These are phyloP conservation scores for Polyrhizophydium stewartii DNA, from an alignment of 371 early-diverging fungal genomes.

Conservation along the genomic window DNA sequence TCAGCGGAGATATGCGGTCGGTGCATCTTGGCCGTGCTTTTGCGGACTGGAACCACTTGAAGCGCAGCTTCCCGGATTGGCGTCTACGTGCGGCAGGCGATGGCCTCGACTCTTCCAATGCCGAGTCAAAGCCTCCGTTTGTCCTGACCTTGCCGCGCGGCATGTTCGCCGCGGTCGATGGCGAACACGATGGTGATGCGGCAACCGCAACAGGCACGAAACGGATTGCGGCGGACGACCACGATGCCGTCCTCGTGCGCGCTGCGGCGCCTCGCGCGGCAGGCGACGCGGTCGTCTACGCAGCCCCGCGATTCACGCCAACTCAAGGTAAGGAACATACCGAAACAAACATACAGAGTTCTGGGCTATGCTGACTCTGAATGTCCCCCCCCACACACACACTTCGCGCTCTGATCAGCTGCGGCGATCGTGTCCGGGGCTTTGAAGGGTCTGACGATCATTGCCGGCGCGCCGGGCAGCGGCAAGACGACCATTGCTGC, in stretches of 20 bases:
- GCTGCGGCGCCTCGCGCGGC: no score
- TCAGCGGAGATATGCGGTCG: constrained; percentile 43
- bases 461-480: constrained; percentile 95
- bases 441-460: constrained; percentile 73
- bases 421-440: constrained; percentile 82
- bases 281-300: no score
- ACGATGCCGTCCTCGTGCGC: no score
- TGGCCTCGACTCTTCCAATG: background rate
- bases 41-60: constrained; percentile 72
- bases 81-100: background rate
- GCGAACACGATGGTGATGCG: no score
- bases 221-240: no score
- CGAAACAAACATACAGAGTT: no score
- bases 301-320: no score
- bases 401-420: no score
- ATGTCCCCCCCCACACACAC: no score
- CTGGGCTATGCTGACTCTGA: no score
- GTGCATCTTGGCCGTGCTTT: constrained; percentile 87
- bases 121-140: constrained; percentile 53
- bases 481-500: constrained; percentile 97
- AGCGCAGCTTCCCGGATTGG: constrained; percentile 56
- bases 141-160: constrained; percentile 48
- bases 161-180: background rate
- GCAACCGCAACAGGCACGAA: no score
- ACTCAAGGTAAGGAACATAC: no score